Percentiles rank a stretch among this genome's conserved stretches.
These are phyloP conservation scores for Aspergillus terreus DNA, from an alignment of 2,329 filamentous ascomycete species.

Conservation along the genomic window DNA sequence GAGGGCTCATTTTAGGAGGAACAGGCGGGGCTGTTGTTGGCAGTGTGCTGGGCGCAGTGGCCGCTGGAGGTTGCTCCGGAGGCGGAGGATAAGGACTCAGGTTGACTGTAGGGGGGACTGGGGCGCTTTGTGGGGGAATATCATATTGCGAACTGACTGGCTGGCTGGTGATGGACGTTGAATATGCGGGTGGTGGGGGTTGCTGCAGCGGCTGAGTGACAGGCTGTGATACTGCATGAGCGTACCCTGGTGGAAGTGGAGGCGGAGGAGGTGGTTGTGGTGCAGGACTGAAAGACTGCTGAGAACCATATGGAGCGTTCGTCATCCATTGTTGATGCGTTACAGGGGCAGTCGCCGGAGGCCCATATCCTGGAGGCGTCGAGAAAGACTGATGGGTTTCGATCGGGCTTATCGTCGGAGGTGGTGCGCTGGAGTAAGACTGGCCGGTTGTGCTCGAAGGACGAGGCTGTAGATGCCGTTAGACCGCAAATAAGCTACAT, in stretches of 20 bases:
- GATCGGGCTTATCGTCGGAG: slow-evolving; percentile 14
- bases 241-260: slow-evolving; percentile 40
- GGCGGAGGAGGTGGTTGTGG: slow-evolving; percentile 32
- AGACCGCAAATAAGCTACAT: neutral
- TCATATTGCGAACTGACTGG: neutral
- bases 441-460: slow-evolving; percentile 26
- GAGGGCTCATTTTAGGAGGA: slow-evolving; percentile 21
- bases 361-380: slow-evolving; percentile 16
- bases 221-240: slow-evolving; percentile 26
- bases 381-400: slow-evolving; percentile 16
- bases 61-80: neutral
- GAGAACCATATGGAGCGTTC: slow-evolving; percentile 20
- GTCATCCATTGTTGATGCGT: slow-evolving; percentile 19
- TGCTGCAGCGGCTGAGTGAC: slow-evolving; percentile 23
- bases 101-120: neutral
- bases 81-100: slow-evolving; percentile 3
- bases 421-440: slow-evolving; percentile 15
- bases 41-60: neutral
- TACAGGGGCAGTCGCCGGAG: slow-evolving; percentile 6
- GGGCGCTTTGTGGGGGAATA: slow-evolving; percentile 2
- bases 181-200: slow-evolving; percentile 26
- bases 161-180: slow-evolving; percentile 22
- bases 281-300: slow-evolving; percentile 18
- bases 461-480: slow-evolving; percentile 30
- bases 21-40: slow-evolving; percentile 17